Evolutionary conservation across 441 rosid species (phyloP), one percentile per base, ranked within the genome.

Genomic region (Adansonia rubrostipa): DNA sequence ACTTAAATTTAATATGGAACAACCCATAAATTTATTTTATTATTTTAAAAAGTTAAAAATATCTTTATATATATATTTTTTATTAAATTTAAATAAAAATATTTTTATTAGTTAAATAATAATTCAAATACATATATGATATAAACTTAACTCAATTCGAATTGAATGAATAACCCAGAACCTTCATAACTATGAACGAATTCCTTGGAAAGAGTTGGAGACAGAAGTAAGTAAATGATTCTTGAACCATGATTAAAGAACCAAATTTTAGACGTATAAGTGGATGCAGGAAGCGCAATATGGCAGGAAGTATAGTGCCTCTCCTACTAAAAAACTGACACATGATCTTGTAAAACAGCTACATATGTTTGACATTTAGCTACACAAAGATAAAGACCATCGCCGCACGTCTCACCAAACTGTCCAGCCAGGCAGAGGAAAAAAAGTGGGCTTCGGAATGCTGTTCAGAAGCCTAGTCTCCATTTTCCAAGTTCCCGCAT

Each of bases 151-250:
- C 2, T 3, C 2, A 28, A 28, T 28, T 28, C 33, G 33, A 28
- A 28, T 28, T 28, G 33, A 28, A 50, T 50, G 54, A 2, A 13
- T 50, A 15, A 15, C 54, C 54, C 11, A 10, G 15, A 50, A 15
- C 54, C 54, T 4, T 15, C 54, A 11, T 15, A 50, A 15, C 54
- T 50, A 50, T 50, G 54, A 50, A 50, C 54, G 54, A 50, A 50
- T 50, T 50, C 14, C 89, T 88, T 0, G 91, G 93, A 19, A 77
- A 82, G 15, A 83, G 84, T 44, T 90, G 94, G 94, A 83, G 82
- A 40, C 90, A 81, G 56, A 5, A 50, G 92, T 89, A 5, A 50
- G 92, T 89, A 24, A 24, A 3, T 22, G 33, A 56, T 20, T 6
- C 6, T 47, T 20, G 51, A 64, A 33, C 77, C 48, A 19, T 20